These are phyloP conservation scores for Kazachstania africana DNA, from an alignment of 805 yeast species.

Conservation along the genomic window DNA sequence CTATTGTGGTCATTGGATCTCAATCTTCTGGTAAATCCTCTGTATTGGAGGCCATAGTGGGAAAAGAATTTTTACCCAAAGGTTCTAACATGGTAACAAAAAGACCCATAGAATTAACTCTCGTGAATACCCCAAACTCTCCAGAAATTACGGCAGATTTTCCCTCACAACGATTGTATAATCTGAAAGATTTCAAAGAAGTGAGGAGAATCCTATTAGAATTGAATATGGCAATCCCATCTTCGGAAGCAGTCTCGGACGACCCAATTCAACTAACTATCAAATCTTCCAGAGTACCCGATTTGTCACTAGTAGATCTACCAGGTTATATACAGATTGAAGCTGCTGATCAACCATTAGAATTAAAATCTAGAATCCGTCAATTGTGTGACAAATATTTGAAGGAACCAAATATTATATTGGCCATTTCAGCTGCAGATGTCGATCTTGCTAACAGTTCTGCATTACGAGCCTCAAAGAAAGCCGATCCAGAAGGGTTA, in stretches of 20 bases:
- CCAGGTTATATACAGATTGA: slow-evolving; percentile 97
- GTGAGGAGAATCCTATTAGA: slow-evolving; percentile 83
- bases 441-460: slow-evolving; percentile 95
- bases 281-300: slow-evolving; percentile 84
- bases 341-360: slow-evolving; percentile 90
- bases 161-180: slow-evolving; percentile 75
- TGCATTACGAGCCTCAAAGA: slow-evolving; percentile 80
- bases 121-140: slow-evolving; percentile 71
- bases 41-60: slow-evolving; percentile 90
- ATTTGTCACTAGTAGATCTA: slow-evolving; percentile 82
- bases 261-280: slow-evolving; percentile 92
- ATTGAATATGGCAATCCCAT: slow-evolving; percentile 85
- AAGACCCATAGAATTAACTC: slow-evolving; percentile 89
- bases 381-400: slow-evolving; percentile 75
- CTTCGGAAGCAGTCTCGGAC: slow-evolving; percentile 70
- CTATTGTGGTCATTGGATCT: slow-evolving; percentile 94
- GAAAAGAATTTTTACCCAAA: slow-evolving; percentile 95
- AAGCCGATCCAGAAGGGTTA: slow-evolving; percentile 88
- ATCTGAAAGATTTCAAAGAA: slow-evolving; percentile 75
- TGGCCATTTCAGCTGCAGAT: slow-evolving; percentile 96
- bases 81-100: slow-evolving; percentile 98
- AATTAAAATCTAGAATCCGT: slow-evolving; percentile 67
- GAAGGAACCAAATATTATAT: slow-evolving; percentile 82
- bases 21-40: slow-evolving; percentile 97
- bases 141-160: slow-evolving; percentile 88